Percentiles rank a stretch among this genome's conserved stretches.
Evolutionary conservation across 2,329 filamentous ascomycete species (phyloP).

Genomic region (Colletotrichum paranaense): DNA sequence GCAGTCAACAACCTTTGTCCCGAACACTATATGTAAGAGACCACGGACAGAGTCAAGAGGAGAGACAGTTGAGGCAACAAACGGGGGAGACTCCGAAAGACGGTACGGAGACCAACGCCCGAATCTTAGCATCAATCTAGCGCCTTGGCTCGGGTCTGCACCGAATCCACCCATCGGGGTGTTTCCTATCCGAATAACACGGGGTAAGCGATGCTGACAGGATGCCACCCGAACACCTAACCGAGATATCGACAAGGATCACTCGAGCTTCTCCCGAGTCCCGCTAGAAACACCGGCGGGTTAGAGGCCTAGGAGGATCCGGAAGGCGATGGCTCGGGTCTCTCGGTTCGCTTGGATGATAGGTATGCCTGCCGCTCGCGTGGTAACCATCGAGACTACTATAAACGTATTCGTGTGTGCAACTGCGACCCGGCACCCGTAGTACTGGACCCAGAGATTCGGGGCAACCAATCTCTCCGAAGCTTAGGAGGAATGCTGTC

Average conservation of each 20-base stretch:
- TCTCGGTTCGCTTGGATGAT: slow-evolving; percentile 7
- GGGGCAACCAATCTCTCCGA: slow-evolving; percentile 10
- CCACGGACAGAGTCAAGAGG: neutral
- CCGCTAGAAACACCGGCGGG: neutral
- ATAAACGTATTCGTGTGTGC: neutral
- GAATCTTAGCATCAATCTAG: slow-evolving; percentile 28
- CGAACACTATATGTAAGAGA: neutral
- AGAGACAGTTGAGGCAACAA: neutral
- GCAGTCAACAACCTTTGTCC: neutral
- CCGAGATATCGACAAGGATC: slow-evolving; percentile 13
- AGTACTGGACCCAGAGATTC: slow-evolving; percentile 3
- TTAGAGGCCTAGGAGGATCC: neutral
- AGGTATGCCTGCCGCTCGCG: slow-evolving; percentile 23
- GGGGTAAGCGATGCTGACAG: slow-evolving; percentile 29
- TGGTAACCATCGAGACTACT: neutral
- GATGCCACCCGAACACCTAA: slow-evolving; percentile 4
- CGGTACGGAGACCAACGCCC: slow-evolving; percentile 3
- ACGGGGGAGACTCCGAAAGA: neutral
- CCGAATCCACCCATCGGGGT: neutral
- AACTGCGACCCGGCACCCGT: neutral
- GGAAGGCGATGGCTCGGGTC: slow-evolving; percentile 1
- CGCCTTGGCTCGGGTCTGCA: slow-evolving; percentile 26
- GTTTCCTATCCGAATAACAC: slow-evolving; percentile 11
- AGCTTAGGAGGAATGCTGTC: neutral
- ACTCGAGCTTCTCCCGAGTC: too few species aligned